Evolutionary conservation across 1,284 basidiomycete species (phyloP).

Genomic region (Entoloma clypeatum): DNA sequence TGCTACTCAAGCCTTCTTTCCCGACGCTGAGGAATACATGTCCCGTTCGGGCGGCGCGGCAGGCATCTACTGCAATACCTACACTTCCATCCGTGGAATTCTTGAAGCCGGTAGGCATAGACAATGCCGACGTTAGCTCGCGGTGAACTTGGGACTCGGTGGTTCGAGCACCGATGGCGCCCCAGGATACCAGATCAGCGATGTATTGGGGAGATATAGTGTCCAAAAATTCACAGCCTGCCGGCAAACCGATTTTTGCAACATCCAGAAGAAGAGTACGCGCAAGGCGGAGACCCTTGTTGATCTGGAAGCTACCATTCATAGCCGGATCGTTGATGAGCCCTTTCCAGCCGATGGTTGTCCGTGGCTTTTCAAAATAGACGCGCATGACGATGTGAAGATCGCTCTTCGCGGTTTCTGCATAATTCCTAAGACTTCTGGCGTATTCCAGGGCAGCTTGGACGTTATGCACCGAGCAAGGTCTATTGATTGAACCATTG

Average conservation of each 20-base stretch:
- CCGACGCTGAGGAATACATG: slow-evolving; percentile 94
- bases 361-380: slow-evolving; percentile 95
- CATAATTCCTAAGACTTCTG: slow-evolving; percentile 74
- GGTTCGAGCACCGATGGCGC: slow-evolving; percentile 93
- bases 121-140: slow-evolving; percentile 79
- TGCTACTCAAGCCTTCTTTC: slow-evolving; percentile 88
- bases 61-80: slow-evolving; percentile 87
- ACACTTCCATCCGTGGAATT: slow-evolving; percentile 77
- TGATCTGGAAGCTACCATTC: slow-evolving; percentile 88
- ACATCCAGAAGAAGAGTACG: slow-evolving; percentile 87
- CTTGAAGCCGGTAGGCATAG: slow-evolving; percentile 87
- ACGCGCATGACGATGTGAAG: slow-evolving; percentile 96
- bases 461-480: slow-evolving; percentile 90
- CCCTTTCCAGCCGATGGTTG: slow-evolving; percentile 98
- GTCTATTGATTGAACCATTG: slow-evolving; percentile 43
- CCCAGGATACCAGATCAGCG: slow-evolving; percentile 95
- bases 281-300: slow-evolving; percentile 92
- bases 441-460: slow-evolving; percentile 86
- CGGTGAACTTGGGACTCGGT: slow-evolving; percentile 98
- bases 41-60: slow-evolving; percentile 79
- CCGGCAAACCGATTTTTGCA: slow-evolving; percentile 80
- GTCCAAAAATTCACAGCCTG: slow-evolving; percentile 88
- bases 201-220: slow-evolving; percentile 93
- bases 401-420: slow-evolving; percentile 78
- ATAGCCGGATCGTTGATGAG: slow-evolving; percentile 94